A percentile compares a stretch with the other conserved stretches of the same genome.
These are phyloP conservation scores for Penicillium malachiteum DNA, from an alignment of 495 filamentous ascomycete species.

Conservation along the genomic window DNA sequence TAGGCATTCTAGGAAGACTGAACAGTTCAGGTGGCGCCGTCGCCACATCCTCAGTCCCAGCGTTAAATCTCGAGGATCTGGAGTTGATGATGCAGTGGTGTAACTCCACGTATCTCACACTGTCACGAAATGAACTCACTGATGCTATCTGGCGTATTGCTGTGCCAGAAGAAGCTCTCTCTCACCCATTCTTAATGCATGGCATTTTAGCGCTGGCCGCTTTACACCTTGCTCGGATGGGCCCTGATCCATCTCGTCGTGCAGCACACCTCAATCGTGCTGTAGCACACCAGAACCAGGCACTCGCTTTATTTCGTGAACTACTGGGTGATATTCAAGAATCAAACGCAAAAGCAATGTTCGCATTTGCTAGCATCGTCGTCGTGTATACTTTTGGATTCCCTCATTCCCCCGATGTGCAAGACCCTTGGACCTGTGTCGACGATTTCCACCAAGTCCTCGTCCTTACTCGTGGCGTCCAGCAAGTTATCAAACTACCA, in stretches of 20 bases:
- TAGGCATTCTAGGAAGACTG: constrained; percentile 28
- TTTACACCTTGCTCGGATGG: constrained; percentile 43
- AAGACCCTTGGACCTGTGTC: constrained; percentile 36
- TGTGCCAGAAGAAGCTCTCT: constrained; percentile 46
- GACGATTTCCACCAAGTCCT: constrained; percentile 46
- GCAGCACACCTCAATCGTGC: constrained; percentile 38
- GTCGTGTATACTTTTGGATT: constrained; percentile 53
- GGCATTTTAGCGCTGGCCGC: constrained; percentile 51
- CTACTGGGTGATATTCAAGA: constrained; percentile 41
- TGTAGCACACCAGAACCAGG: constrained; percentile 48
- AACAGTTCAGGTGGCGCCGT: constrained; percentile 11
- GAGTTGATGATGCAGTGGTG: constrained; percentile 50
- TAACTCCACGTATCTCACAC: constrained; percentile 31
- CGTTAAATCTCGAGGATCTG: constrained; percentile 36
- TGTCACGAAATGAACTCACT: constrained; percentile 33
- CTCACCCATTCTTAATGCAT: constrained; percentile 51
- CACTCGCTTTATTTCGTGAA: constrained; percentile 45
- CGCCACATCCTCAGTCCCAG: constrained; percentile 7
- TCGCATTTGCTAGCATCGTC: constrained; percentile 49
- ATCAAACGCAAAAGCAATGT: constrained; percentile 49
- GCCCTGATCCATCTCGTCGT: constrained; percentile 19
- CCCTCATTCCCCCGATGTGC: constrained; percentile 35
- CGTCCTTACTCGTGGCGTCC: constrained; percentile 43
- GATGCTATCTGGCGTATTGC: constrained; percentile 43
- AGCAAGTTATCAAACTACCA: constrained; percentile 38